Evolutionary conservation across 2,329 filamentous ascomycete genomes (phyloP).

Genomic region (Sporothrix brasiliensis): DNA sequence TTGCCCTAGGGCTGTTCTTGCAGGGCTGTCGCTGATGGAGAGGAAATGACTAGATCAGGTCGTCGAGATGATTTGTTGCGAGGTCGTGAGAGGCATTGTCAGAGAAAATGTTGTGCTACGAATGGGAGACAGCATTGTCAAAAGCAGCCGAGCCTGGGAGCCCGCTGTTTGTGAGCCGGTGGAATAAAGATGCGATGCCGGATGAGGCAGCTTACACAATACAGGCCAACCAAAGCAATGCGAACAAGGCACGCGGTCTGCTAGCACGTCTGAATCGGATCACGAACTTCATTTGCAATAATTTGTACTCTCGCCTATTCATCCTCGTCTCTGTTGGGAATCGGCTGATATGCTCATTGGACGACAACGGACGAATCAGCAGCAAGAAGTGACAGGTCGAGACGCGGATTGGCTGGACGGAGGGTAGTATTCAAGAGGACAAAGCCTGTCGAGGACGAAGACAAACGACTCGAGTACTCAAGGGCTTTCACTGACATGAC

Average conservation of each 20-base stretch:
- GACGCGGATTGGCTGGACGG: constrained; percentile 18
- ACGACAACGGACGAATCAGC: constrained; percentile 7
- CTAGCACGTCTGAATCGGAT: not conserved
- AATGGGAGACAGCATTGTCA: not conserved
- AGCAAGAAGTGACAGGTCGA: not conserved
- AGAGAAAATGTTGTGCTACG: not conserved
- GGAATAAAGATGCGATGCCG: too few species aligned
- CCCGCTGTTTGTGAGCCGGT: not conserved
- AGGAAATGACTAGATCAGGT: not conserved
- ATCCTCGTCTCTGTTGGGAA: constrained; percentile 13
- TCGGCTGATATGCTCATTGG: constrained; percentile 20
- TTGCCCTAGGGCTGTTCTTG: not conserved
- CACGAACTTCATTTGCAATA: not conserved
- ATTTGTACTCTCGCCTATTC: constrained; percentile 21
- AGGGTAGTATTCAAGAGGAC: not conserved
- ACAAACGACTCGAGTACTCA: not conserved
- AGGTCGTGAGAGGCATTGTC: not conserved
- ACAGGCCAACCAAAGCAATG: not conserved
- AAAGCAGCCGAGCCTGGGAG: not conserved
- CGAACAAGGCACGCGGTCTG: constrained; percentile 19
- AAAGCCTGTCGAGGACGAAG: not conserved
- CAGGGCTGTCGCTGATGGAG: not conserved
- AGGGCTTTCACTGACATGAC: not conserved
- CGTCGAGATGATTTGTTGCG: too few species aligned
- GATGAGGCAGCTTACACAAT: not conserved